These are phyloP conservation scores for Alternaria novae-zelandiae DNA, from an alignment of 2,329 filamentous ascomycete species.

Conservation along the genomic window DNA sequence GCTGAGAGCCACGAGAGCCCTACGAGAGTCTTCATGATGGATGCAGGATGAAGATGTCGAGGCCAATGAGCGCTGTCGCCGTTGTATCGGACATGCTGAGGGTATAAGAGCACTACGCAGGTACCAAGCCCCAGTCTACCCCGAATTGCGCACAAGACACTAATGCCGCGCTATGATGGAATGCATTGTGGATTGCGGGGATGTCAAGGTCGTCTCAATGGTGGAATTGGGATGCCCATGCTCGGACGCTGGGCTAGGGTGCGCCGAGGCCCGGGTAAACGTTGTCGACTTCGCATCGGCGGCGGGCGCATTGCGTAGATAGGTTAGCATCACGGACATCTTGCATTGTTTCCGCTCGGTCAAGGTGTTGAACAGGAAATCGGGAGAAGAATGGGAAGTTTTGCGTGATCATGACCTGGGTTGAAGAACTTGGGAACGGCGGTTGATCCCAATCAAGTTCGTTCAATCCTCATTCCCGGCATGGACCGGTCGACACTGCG, in stretches of 20 bases:
- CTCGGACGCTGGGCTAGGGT: slow-evolving; percentile 6
- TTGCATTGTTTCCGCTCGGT: not conserved
- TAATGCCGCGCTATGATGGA: slow-evolving; percentile 13
- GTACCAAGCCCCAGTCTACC: slow-evolving; percentile 11
- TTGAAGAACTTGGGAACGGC: not conserved
- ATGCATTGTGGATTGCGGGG: slow-evolving; percentile 12
- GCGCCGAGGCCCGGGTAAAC: slow-evolving; percentile 17
- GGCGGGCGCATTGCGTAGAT: slow-evolving; percentile 12
- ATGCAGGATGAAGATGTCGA: slow-evolving; percentile 15
- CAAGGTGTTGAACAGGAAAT: slow-evolving; percentile 3
- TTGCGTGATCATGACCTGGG: slow-evolving; percentile 1
- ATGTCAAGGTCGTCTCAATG: slow-evolving; percentile 9
- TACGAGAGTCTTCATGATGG: slow-evolving; percentile 27
- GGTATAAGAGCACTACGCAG: slow-evolving; percentile 15
- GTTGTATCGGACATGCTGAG: slow-evolving; percentile 16
- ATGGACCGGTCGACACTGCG: not conserved
- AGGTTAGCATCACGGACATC: slow-evolving; percentile 5
- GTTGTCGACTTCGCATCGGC: not conserved
- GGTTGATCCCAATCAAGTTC: not conserved
- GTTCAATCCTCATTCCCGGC: not conserved
- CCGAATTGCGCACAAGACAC: slow-evolving; percentile 20
- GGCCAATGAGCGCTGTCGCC: slow-evolving; percentile 23
- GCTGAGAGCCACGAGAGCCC: slow-evolving; percentile 33
- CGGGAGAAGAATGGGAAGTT: not conserved
- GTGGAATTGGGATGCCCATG: slow-evolving; percentile 16